Percentiles rank a stretch among this genome's conserved stretches.
Evolutionary conservation across 2,329 filamentous ascomycete species (phyloP).

Genomic region (Pseudogymnoascus sp.): DNA sequence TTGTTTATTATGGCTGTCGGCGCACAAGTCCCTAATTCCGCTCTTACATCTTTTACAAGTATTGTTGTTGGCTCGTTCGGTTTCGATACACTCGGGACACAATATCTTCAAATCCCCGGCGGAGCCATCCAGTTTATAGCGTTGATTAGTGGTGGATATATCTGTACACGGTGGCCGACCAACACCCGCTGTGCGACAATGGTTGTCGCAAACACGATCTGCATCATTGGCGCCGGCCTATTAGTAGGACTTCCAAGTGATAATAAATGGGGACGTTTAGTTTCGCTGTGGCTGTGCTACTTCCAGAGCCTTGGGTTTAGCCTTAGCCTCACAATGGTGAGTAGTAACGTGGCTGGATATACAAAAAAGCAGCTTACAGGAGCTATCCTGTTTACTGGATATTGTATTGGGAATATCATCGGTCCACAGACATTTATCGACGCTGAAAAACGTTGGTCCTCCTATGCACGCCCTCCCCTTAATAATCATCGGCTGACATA

Average conservation of each 20-base stretch:
- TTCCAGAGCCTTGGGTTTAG: conserved; percentile 46
- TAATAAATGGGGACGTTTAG: conserved; percentile 49
- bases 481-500: conserved; percentile 16
- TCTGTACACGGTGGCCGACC: conserved; percentile 45
- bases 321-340: conserved; percentile 44
- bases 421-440: conserved; percentile 31
- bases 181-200: conserved; percentile 43
- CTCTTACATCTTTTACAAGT: conserved; percentile 52
- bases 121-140: conserved; percentile 48
- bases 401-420: conserved; percentile 47
- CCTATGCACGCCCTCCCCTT: background rate
- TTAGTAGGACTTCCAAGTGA: conserved; percentile 41
- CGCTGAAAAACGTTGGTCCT: conserved; percentile 23
- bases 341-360: conserved; percentile 43
- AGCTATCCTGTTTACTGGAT: conserved; percentile 43
- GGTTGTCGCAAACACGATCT: conserved; percentile 46
- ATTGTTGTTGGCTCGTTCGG: conserved; percentile 64
- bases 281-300: conserved; percentile 48
- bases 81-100: conserved; percentile 55
- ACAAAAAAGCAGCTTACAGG: conserved; percentile 47
- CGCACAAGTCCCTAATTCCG: conserved; percentile 41
- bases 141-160: conserved; percentile 40
- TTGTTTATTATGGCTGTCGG: conserved; percentile 46
- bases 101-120: conserved; percentile 52
- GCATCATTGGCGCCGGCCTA: conserved; percentile 43